phyloP scores from a whole-genome alignment of 176 grass and related monocot genomes.

The Chrysopogon serrulatus region DNA sequence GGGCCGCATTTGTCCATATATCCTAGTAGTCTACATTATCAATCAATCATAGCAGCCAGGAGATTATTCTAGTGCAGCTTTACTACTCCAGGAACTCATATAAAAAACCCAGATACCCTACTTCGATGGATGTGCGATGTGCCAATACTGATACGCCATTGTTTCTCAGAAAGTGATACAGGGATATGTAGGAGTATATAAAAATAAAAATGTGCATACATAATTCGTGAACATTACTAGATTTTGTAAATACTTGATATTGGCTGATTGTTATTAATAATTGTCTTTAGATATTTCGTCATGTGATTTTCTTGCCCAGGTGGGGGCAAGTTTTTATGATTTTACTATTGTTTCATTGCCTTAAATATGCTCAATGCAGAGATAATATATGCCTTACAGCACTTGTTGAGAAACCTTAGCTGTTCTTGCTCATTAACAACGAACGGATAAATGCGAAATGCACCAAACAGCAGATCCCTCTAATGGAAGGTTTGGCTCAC shows the following conservation, averaged over 20 bases:
- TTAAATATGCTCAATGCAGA: background rate
- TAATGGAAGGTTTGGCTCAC: background rate
- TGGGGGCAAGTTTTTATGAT: too few relatives aligned
- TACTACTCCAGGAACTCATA: background rate
- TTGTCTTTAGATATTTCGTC: too few relatives aligned
- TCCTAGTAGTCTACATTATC: too few relatives aligned
- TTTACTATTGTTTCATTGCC: background rate
- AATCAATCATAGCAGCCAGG: background rate
- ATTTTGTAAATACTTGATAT: too few relatives aligned
- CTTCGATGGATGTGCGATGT: background rate
- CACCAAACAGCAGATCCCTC: background rate
- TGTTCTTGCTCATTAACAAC: background rate
- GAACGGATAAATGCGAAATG: background rate
- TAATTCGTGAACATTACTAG: too few relatives aligned
- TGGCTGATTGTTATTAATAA: too few relatives aligned
- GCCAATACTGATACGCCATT: background rate
- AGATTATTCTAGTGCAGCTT: background rate
- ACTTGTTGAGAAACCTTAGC: background rate
- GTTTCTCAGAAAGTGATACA: too few relatives aligned
- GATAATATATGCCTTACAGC: background rate
- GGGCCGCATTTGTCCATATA: background rate
- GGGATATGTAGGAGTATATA: background rate
- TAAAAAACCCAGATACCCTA: background rate
- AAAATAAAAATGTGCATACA: too few relatives aligned
- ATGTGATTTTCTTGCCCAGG: too few relatives aligned